Percentiles rank a stretch among this genome's conserved stretches.
Evolutionary conservation across 345 rosid genomes (phyloP).

Genomic region (Acer saccharum): DNA sequence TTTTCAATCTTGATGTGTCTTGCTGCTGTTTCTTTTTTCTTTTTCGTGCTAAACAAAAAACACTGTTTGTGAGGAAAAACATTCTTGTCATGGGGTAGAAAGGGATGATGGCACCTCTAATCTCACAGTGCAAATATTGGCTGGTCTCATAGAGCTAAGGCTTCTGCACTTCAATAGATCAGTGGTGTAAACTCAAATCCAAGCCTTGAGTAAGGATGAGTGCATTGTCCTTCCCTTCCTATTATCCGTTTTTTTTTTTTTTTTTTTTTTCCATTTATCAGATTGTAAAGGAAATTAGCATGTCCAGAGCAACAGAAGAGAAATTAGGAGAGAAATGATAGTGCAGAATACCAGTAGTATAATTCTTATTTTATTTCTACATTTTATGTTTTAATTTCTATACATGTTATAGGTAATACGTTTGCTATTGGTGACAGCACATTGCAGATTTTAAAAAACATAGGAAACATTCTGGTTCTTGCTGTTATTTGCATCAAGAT

Average conservation of each 20-base stretch:
- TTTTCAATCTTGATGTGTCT: background rate
- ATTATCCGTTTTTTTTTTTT: background rate
- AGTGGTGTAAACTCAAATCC: background rate
- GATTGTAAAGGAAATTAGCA: background rate
- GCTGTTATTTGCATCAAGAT: constrained; percentile 12
- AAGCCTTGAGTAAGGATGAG: background rate
- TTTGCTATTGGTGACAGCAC: background rate
- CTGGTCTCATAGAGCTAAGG: background rate
- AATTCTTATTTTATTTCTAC: background rate
- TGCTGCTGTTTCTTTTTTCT: background rate
- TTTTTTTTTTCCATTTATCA: background rate
- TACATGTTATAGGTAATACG: background rate
- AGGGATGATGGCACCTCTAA: background rate
- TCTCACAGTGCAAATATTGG: background rate
- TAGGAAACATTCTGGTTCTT: background rate
- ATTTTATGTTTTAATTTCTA: background rate
- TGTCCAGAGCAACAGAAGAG: background rate
- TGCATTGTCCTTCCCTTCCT: background rate
- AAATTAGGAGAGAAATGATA: background rate
- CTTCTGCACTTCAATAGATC: background rate
- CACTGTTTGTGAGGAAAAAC: background rate
- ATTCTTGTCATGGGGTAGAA: background rate
- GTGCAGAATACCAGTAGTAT: background rate
- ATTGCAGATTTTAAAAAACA: background rate
- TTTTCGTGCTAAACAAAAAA: background rate